Percentiles rank a stretch among this genome's conserved stretches.
These are phyloP conservation scores for Leccinum rimulosum DNA, from an alignment of 768 basidiomycete species.

Conservation along the genomic window DNA sequence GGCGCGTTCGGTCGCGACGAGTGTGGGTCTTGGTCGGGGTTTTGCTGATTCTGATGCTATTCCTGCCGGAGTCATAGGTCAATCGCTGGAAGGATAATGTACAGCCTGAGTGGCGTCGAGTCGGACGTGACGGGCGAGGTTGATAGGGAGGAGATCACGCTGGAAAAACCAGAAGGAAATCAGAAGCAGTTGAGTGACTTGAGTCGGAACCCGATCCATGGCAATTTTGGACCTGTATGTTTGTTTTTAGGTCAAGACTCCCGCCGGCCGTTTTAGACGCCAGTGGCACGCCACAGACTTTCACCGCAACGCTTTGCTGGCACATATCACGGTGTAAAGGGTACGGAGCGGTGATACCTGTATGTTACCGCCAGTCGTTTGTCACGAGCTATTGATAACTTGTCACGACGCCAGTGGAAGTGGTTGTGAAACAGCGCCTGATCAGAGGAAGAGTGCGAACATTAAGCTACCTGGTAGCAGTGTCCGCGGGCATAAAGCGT, in stretches of 20 bases:
- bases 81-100: too few species aligned
- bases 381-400: background rate
- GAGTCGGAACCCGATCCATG: background rate
- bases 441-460: background rate
- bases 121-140: conserved; percentile 6
- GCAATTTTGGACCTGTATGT: background rate
- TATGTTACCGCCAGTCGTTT: background rate
- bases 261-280: too few species aligned
- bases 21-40: conserved; percentile 59
- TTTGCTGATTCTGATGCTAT: conserved; percentile 39
- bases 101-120: conserved; percentile 30
- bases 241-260: too few species aligned
- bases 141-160: conserved; percentile 11
- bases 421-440: background rate
- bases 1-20: conserved; percentile 53
- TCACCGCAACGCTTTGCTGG: too few species aligned
- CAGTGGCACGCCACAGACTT: too few species aligned
- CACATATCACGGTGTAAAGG: background rate
- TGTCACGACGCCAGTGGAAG: background rate
- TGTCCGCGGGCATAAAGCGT: background rate
- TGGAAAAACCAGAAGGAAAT: too few species aligned
- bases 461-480: background rate
- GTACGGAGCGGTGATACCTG: background rate
- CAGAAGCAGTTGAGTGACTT: too few species aligned
- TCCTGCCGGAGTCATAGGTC: conserved; percentile 58